These are phyloP conservation scores for Solanum neorickii DNA, from an alignment of 257 asterid genomes.

Conservation along the genomic window DNA sequence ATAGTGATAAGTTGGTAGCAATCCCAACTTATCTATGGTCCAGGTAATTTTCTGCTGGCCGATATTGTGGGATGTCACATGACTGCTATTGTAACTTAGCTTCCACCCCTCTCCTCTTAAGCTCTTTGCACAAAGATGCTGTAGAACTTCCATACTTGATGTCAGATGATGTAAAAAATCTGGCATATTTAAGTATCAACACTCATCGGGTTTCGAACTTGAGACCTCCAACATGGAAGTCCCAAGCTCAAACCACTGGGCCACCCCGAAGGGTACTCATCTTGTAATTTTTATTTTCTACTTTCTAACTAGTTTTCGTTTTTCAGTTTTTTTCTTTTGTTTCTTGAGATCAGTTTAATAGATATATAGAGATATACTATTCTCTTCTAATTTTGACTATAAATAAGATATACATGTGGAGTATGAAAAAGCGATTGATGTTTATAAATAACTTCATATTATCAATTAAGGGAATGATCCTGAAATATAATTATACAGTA, in stretches of 20 bases:
- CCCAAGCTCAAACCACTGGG: no score
- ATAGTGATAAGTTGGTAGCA: not conserved
- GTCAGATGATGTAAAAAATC: not conserved
- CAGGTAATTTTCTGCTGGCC: conserved; percentile 32
- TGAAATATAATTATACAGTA: not conserved
- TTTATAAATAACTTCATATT: not conserved
- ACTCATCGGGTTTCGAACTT: not conserved
- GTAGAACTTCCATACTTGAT: not conserved
- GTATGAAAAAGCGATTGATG: not conserved
- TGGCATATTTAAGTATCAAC: not conserved
- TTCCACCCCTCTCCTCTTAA: not conserved
- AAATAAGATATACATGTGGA: not conserved
- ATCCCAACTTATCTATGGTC: conserved; percentile 42
- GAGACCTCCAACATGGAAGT: no score
- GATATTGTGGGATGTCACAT: not conserved
- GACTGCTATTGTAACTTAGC: not conserved
- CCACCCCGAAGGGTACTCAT: no score
- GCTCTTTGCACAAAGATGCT: not conserved
- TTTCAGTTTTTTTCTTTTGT: not conserved
- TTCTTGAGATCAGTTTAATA: not conserved
- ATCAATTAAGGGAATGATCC: not conserved
- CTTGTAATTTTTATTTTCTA: not conserved
- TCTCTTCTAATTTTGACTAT: not conserved
- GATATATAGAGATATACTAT: not conserved
- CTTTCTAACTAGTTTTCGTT: not conserved